Conservation (phyloP, 495 filamentous ascomycete genomes). For the Penicillium paxilli region DNA sequence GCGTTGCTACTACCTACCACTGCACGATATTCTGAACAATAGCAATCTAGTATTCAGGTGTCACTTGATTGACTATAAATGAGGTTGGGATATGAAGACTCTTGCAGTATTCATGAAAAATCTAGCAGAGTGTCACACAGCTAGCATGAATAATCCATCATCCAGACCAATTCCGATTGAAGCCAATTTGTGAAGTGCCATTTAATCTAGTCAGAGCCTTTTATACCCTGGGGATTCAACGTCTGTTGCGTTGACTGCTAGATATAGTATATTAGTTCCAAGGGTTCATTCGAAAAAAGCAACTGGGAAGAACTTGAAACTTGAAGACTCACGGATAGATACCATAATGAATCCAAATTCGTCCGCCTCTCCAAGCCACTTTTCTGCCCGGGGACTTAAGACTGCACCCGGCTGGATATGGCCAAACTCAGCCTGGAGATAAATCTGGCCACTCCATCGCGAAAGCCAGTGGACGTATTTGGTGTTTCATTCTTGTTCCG, state of each 20-base stretch:
- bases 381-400: constrained; percentile 28
- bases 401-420: constrained; percentile 17
- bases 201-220: too few relatives aligned
- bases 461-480: constrained; percentile 36
- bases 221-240: constrained; percentile 1
- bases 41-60: too few relatives aligned
- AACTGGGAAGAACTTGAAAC: too few relatives aligned
- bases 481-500: constrained; percentile 34
- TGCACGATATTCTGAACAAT: too few relatives aligned
- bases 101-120: too few relatives aligned
- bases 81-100: too few relatives aligned
- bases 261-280: not conserved
- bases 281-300: not conserved
- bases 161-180: too few relatives aligned
- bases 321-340: constrained; percentile 31
- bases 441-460: constrained; percentile 33
- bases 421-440: constrained; percentile 38
- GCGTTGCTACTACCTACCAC: too few relatives aligned
- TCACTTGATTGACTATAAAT: too few relatives aligned
- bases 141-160: too few relatives aligned
- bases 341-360: constrained; percentile 38
- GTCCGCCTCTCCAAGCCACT: constrained; percentile 40
- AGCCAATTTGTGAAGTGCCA: too few relatives aligned
- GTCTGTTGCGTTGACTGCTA: constrained; percentile 10
- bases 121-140: too few relatives aligned